These are phyloP conservation scores for Ustilago lituana DNA, from an alignment of 1,284 basidiomycete species.

Conservation along the genomic window DNA sequence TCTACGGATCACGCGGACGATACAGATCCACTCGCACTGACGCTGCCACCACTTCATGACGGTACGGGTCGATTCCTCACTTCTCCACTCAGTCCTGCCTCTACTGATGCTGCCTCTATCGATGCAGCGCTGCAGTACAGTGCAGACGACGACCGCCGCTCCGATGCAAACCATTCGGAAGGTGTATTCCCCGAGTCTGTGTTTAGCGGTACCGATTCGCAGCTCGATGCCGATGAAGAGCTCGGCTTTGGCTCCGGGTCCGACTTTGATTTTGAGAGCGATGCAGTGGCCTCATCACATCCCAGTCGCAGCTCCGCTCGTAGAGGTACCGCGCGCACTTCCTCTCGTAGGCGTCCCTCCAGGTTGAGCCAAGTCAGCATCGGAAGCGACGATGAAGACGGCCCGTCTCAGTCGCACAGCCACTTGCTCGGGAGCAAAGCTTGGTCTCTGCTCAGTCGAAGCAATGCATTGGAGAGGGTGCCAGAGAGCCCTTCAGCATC, in stretches of 20 bases:
- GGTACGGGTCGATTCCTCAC: constrained; percentile 44
- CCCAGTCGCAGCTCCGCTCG: constrained; percentile 29
- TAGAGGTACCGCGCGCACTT: constrained; percentile 7
- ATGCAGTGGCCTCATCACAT: constrained; percentile 37
- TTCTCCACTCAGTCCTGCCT: constrained; percentile 30
- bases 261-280: constrained; percentile 47
- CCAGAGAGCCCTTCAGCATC: constrained; percentile 25
- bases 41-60: constrained; percentile 38
- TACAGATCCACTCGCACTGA: constrained; percentile 29
- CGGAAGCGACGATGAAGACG: constrained; percentile 27
- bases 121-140: constrained; percentile 22
- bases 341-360: constrained; percentile 23
- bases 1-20: constrained; percentile 12
- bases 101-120: constrained; percentile 20
- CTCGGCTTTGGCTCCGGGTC: constrained; percentile 47
- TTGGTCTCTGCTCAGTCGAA: constrained; percentile 32
- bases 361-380: constrained; percentile 27
- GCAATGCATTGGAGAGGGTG: constrained; percentile 23
- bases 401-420: constrained; percentile 11
- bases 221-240: constrained; percentile 47
- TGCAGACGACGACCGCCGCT: constrained; percentile 18
- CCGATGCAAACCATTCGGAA: constrained; percentile 24
- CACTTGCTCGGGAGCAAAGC: constrained; percentile 35
- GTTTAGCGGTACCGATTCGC: constrained; percentile 37
- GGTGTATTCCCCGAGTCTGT: constrained; percentile 32